These are phyloP conservation scores for Pontederia crassipes DNA, from an alignment of 176 grass and related monocot species.

Conservation along the genomic window DNA sequence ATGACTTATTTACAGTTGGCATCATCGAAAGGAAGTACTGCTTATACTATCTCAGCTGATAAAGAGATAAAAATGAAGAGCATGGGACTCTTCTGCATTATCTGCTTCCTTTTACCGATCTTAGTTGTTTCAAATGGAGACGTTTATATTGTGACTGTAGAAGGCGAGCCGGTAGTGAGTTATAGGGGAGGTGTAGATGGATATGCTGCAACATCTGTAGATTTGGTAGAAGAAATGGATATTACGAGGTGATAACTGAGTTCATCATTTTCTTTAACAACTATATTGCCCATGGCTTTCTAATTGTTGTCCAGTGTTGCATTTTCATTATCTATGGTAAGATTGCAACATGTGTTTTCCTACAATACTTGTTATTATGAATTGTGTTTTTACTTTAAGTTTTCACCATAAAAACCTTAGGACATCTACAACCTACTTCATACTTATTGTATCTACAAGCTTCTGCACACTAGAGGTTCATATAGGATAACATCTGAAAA, in stretches of 20 bases:
- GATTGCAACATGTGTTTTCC: too few relatives aligned
- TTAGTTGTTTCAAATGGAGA: constrained; percentile 52
- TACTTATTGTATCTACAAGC: too few relatives aligned
- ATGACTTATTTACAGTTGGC: constrained; percentile 18
- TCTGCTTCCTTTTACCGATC: constrained; percentile 38
- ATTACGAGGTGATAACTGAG: constrained; percentile 44
- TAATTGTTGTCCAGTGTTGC: neutral
- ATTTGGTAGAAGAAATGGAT: constrained; percentile 73
- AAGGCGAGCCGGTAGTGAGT: constrained; percentile 78
- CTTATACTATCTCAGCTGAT: neutral
- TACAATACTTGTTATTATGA: too few relatives aligned
- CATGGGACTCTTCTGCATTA: constrained; percentile 25
- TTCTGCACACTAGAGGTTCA: too few relatives aligned
- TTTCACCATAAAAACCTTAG: too few relatives aligned
- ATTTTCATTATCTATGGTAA: too few relatives aligned
- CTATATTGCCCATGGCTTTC: too few relatives aligned
- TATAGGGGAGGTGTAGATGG: constrained; percentile 68
- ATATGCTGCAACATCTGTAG: constrained; percentile 45
- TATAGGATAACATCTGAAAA: too few relatives aligned
- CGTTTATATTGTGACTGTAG: constrained; percentile 85
- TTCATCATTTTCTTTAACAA: too few relatives aligned
- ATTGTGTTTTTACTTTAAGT: too few relatives aligned
- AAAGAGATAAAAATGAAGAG: constrained; percentile 38
- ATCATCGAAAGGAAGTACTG: neutral
- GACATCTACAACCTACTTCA: too few relatives aligned